Base-by-base conservation (phyloP, 2,329 filamentous ascomycete species). In the Botrytis fabae region DNA sequence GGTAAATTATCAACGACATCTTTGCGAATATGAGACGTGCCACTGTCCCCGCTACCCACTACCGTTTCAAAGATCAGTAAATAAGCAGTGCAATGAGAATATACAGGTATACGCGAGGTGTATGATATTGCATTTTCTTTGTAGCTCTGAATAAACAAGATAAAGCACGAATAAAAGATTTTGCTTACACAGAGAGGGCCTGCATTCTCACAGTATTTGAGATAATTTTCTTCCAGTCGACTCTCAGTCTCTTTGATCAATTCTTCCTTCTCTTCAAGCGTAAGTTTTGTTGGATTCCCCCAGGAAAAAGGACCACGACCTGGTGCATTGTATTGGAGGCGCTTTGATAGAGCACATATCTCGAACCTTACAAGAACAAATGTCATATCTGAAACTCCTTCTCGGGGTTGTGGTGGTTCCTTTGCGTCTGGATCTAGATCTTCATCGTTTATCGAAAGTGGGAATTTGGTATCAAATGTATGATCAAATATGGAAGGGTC, bases 401-500 rank as follows among this genome's bases (percentile, higher is more conserved):
- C 70, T 25, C 78, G 74, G 4, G 76, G 74, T 10, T 42, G 25
- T 9, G 80, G 78, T 7, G 75, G 40, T 28, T 78, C 76, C 7
- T 75, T 76, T 22, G 76, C 80, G n/a, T 80, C 77, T 1, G 83
- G 82, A 12, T 80, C 76, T 8, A 88, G 81, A 70, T 88, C 86
- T 4, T 78, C 78, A 59, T 86, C 85, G 74, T 88, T 85, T 61
- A 87, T 81, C 62, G 87, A 87, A 8, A 83, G 75, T 1, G 86
- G 86, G 14, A 84, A 77, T 71, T 82, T 85, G 0, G 90, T 91
- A 77, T 92, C 90, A 76, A 88, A 92, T 18, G 85, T 85, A 20
- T 86, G 84, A 66, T 87, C 84, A 2, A 85, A 80, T 60, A 92
- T 89, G 0, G 86, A 87, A 4, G 88, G 86, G 74, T 91, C 89